Base-by-base conservation (phyloP, 208 protist genomes). In the Leishmania tarentolae region DNA sequence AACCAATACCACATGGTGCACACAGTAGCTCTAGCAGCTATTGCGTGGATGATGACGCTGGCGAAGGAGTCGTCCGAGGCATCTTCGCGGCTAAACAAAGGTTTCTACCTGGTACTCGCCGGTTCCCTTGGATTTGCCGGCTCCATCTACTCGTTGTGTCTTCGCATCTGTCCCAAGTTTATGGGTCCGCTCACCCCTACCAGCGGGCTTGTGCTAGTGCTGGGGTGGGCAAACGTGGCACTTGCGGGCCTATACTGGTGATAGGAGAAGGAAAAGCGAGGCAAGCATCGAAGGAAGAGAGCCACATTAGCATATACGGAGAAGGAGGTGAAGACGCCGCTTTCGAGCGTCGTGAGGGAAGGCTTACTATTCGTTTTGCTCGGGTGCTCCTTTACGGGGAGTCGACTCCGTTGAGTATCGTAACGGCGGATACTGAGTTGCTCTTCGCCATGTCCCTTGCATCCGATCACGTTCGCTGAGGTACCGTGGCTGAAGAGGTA, bases 111-210 rank as follows among this genome's bases (percentile, higher is more conserved):
- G 15, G 78, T 94, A 61, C 63, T 88, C 19, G 72, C 81, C 28
- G 92, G 92, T 52, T 86, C 89, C 3, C 65, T 85, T 11, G 86
- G 90, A 40, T 96, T 96, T 80, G 81, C 84, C 35, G 88, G 89
- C 44, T 93, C 92, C 75, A 93, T 94, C 78, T 96, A 96, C 82
- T 88, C 85, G 7, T 76, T 94, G 56, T 91, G 85, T 72, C 75
- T 92, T 17, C 78, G 83, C 21, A 85, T 84, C n/a, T 87, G 86
- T 50, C 77, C 82, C 21, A 92, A 87, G 77, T 83, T 82, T 35
- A 79, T 96, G 65, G 90, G 90, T 28, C 89, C 87, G 5, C 53
- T 96, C 76, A 94, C 90, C 19, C 92, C 92, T 0, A 88, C 90
- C 75, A 89, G 90, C 35, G 92, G 90, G 4, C 78, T 96, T 2